Evolutionary conservation across 1,284 basidiomycete genomes (phyloP), one percentile per base, ranked within the genome.

Genomic region (Ganoderma lucidum): DNA sequence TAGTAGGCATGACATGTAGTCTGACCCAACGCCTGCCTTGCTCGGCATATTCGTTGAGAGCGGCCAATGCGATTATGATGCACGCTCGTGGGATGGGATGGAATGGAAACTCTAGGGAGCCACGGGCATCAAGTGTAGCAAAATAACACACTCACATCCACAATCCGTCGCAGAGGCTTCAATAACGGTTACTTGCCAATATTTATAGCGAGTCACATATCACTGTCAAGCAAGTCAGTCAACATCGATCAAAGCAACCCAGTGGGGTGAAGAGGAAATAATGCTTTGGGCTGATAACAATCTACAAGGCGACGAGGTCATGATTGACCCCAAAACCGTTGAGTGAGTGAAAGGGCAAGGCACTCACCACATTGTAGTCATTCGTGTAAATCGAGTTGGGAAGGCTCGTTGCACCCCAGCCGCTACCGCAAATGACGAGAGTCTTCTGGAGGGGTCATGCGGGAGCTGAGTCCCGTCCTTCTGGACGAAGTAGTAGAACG

Each of bases 241-340:
- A 56, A 10, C 15, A 8, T 12, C 17, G 14, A 9, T 35, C 53
- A 56, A 56, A 9, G 8, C 14, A 30, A 15, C 3, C 0, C 41
- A 99, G 87, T 28, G 97, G 97, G 0, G 97, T 97, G 86, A 98
- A 99, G 68, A 98, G 89, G 90, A 98, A 98, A 86, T 94, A 94
- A 83, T 99, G 99, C 82, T 94, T 93, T 17, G 97, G 97, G 68
- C 95, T 96, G 80, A 99, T 90, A 70, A 99, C 94, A 70, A 97
- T 86, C 93, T 95, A 70, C 48, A 17, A 6, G 30, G 17, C 32
- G 30, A 56, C 6, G 6, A 19, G 53, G 6, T 12, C 41, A 58
- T 41, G 23, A 42, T 64, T 8, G 14, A 56, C 15, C 12, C 3
- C 28, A 23, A 28, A 41, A 10, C 23, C 71, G 44, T 19, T 0